Evolutionary conservation across 2,329 filamentous ascomycete species (phyloP).

Genomic region (Remersonia thermophila): DNA sequence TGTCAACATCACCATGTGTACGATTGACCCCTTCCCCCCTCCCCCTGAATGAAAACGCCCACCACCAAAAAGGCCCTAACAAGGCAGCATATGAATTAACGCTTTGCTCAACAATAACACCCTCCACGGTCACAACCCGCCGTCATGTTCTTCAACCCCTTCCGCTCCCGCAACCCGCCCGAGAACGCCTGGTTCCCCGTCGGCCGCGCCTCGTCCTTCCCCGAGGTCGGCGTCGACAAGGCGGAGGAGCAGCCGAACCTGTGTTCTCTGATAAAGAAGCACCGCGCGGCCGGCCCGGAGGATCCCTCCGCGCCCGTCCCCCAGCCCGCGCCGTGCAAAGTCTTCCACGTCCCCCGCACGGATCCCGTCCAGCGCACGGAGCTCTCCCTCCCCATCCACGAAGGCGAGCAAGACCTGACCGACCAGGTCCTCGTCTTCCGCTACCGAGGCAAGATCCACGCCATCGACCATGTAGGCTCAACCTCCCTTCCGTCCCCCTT

Average conservation of each 20-base stretch:
- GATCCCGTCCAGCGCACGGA: conserved; percentile 26
- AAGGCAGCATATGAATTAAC: too few species aligned
- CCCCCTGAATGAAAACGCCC: too few species aligned
- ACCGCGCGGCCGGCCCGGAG: too few species aligned
- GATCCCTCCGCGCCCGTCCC: too few species aligned
- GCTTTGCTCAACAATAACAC: too few species aligned
- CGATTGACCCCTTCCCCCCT: too few species aligned
- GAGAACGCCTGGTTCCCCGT: conserved; percentile 37
- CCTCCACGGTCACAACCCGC: too few species aligned
- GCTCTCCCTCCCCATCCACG: conserved; percentile 25
- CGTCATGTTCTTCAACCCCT: conserved; percentile 9
- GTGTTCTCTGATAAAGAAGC: too few species aligned
- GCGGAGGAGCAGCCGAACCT: conserved; percentile 14
- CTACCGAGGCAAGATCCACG: conserved; percentile 52
- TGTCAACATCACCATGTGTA: too few species aligned
- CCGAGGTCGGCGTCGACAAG: conserved; percentile 34
- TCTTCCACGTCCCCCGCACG: conserved; percentile 37
- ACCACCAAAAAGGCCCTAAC: too few species aligned
- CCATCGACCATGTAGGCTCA: conserved; percentile 48
- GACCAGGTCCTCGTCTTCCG: conserved; percentile 55
- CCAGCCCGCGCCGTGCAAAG: conserved; percentile 34
- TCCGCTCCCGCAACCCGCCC: conserved; percentile 16
- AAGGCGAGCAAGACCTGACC: conserved; percentile 26
- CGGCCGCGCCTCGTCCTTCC: conserved; percentile 42
- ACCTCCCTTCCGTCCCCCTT: too few species aligned